Evolutionary conservation across 768 basidiomycete species (phyloP).

Genomic region (Clitopilus passeckerianus): DNA sequence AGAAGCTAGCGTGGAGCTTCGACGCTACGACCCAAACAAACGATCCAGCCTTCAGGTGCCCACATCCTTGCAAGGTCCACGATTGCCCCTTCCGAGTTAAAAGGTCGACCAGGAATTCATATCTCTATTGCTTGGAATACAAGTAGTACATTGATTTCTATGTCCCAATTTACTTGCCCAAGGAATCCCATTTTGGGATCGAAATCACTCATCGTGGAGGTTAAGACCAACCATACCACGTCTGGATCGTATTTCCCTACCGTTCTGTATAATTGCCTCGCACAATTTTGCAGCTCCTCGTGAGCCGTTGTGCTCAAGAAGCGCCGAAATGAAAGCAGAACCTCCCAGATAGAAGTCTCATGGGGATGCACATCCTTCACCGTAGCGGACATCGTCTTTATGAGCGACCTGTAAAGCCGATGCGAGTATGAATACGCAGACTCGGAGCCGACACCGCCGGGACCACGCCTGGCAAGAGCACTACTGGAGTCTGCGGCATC

Average conservation of each 20-base stretch:
- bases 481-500: constrained; percentile 59
- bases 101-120: neutral
- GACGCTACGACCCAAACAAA: constrained; percentile 57
- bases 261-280: constrained; percentile 58
- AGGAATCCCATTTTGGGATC: constrained; percentile 44
- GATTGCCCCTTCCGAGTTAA: neutral
- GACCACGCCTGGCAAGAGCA: constrained; percentile 58
- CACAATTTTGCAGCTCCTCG: constrained; percentile 67
- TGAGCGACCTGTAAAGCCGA: constrained; percentile 69
- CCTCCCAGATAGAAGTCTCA: constrained; percentile 77
- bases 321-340: constrained; percentile 67
- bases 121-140: constrained; percentile 20
- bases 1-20: constrained; percentile 78
- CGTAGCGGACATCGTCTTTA: constrained; percentile 69
- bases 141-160: constrained; percentile 35
- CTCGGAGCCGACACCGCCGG: constrained; percentile 50
- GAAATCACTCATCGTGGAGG: constrained; percentile 42
- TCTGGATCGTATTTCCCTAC: constrained; percentile 66
- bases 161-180: constrained; percentile 57
- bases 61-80: neutral
- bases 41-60: neutral
- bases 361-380: constrained; percentile 63
- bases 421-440: constrained; percentile 80
- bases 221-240: constrained; percentile 78
- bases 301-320: constrained; percentile 69